Conservation (phyloP, 495 filamentous ascomycete species). For the Neurospora sp. region DNA sequence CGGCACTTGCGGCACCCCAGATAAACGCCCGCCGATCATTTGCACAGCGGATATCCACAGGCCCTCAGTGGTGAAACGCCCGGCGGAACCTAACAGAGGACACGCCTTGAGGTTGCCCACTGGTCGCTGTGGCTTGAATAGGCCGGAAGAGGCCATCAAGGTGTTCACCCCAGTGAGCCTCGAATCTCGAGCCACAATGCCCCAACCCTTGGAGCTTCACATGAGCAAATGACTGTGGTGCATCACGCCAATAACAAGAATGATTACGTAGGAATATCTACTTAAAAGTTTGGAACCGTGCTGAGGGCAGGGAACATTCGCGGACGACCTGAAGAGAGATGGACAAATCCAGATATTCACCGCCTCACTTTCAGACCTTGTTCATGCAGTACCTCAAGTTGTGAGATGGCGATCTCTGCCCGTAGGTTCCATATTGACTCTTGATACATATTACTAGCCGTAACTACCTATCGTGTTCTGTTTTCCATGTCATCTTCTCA, state of each 20-base stretch:
- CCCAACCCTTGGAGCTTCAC: not conserved
- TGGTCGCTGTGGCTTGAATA: not conserved
- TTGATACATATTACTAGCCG: not conserved
- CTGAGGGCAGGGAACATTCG: not conserved
- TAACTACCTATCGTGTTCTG: not conserved
- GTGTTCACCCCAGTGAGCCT: not conserved
- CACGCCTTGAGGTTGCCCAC: not conserved
- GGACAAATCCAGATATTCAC: not conserved
- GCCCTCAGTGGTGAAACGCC: not conserved
- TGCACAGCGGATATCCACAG: not conserved
- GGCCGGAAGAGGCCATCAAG: not conserved
- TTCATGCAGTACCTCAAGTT: not conserved
- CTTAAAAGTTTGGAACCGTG: not conserved
- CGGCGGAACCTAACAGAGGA: not conserved
- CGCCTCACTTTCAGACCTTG: not conserved
- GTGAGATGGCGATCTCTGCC: not conserved
- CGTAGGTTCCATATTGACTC: not conserved
- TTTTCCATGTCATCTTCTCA: not conserved
- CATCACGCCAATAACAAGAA: not conserved
- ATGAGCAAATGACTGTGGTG: not conserved
- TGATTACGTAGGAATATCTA: not conserved
- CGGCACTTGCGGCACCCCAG: not conserved
- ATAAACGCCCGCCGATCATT: not conserved
- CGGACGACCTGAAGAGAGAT: not conserved
- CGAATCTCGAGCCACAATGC: not conserved